These are phyloP conservation scores for Dryadomyces quercivorus DNA, from an alignment of 2,329 filamentous ascomycete genomes.

Conservation along the genomic window DNA sequence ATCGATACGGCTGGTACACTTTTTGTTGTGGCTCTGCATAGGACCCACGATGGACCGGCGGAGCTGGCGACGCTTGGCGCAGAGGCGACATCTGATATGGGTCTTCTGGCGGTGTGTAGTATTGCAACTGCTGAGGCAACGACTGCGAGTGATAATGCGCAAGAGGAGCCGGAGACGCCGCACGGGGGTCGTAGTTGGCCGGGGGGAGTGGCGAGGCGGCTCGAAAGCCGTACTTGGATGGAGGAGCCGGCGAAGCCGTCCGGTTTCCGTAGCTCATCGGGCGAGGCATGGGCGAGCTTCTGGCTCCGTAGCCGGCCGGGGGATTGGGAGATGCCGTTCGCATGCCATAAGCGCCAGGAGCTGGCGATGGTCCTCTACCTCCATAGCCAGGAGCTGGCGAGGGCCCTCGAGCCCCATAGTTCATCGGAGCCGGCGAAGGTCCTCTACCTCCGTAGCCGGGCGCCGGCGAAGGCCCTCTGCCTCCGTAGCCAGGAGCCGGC, in stretches of 20 bases:
- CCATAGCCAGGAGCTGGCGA: background rate
- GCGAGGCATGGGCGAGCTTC: background rate
- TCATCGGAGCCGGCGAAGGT: background rate
- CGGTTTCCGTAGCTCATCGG: background rate
- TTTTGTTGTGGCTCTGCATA: conserved; percentile 2
- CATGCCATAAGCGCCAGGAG: background rate
- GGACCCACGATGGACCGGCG: background rate
- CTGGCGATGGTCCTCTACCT: background rate
- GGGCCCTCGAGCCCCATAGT: background rate
- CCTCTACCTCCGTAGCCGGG: background rate
- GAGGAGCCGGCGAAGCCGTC: background rate
- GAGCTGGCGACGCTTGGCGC: conserved; percentile 10
- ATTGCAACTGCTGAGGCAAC: background rate
- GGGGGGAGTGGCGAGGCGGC: background rate
- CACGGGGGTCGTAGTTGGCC: background rate
- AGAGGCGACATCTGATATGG: conserved; percentile 8
- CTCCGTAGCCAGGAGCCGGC: too few species aligned
- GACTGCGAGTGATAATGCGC: background rate
- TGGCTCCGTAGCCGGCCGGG: background rate
- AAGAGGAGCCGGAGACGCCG: background rate
- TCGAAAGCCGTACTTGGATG: background rate
- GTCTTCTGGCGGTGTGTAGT: background rate
- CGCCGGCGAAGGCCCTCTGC: too few species aligned
- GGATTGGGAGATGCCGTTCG: background rate
- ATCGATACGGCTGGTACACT: conserved; percentile 13